Conservation (phyloP, 331 rosid species). For the Erythrophleum ivorense region DNA sequence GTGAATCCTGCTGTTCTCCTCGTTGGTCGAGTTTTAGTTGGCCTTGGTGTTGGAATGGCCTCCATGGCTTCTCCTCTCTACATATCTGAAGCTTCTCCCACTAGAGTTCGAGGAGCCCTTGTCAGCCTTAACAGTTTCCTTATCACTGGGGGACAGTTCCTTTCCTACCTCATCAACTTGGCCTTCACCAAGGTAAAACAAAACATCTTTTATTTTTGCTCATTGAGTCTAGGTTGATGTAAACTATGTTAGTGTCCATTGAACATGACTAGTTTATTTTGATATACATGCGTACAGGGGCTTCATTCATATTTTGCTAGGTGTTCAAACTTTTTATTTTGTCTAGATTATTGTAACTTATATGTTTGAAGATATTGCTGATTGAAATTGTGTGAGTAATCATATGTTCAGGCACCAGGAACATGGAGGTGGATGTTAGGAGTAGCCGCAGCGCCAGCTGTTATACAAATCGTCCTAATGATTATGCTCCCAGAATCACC, state of each 20-base stretch:
- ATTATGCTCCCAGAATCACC: constrained; percentile 68
- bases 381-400: background rate
- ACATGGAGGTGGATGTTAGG: constrained; percentile 88
- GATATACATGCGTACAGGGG: too few relatives aligned
- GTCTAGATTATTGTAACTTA: background rate
- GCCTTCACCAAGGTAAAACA: constrained; percentile 54
- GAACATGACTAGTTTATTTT: too few relatives aligned
- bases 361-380: background rate
- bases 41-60: constrained; percentile 78
- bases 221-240: background rate
- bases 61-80: constrained; percentile 73
- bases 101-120: constrained; percentile 67
- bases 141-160: constrained; percentile 71
- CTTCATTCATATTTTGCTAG: too few relatives aligned
- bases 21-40: constrained; percentile 62
- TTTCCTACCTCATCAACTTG: constrained; percentile 69
- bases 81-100: constrained; percentile 72
- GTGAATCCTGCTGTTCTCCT: constrained; percentile 41
- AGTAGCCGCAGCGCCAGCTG: constrained; percentile 61
- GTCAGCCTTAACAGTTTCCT: constrained; percentile 65
- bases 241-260: background rate
- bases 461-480: constrained; percentile 55
- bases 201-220: background rate
- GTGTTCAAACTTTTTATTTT: too few relatives aligned
- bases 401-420: constrained; percentile 50